Percentiles rank a stretch among this genome's conserved stretches.
These are phyloP conservation scores for Zizania latifolia DNA, from an alignment of 176 grass and related monocot genomes.

Conservation along the genomic window DNA sequence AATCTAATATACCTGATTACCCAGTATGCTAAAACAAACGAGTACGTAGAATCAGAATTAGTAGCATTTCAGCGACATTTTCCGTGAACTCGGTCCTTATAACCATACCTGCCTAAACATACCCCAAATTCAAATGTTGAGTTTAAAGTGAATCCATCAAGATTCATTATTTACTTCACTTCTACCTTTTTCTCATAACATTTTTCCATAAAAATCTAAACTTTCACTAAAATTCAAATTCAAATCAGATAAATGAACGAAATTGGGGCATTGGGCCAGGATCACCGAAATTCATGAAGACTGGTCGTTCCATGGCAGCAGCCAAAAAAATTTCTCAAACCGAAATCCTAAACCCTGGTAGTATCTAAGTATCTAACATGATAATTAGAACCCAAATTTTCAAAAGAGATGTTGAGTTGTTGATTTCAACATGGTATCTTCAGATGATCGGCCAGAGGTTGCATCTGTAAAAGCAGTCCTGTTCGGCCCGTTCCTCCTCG, in stretches of 20 bases:
- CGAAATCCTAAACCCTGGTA: not conserved
- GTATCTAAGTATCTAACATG: not conserved
- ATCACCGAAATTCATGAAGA: not conserved
- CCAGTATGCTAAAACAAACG: not conserved
- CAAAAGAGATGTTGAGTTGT: not conserved
- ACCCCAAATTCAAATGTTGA: not conserved
- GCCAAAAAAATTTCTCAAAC: not conserved
- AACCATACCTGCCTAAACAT: not conserved
- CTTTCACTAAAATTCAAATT: not conserved
- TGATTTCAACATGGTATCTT: slow-evolving; percentile 3
- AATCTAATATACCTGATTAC: not conserved
- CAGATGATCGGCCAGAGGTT: slow-evolving; percentile 77
- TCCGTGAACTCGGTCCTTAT: not conserved
- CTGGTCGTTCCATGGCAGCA: not conserved
- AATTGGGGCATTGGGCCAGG: not conserved
- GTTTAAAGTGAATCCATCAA: not conserved
- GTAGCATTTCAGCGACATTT: not conserved
- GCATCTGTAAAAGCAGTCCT: slow-evolving; percentile 65
- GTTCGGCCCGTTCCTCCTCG: slow-evolving; percentile 84
- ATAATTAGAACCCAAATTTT: not conserved
- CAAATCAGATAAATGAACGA: not conserved
- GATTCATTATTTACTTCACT: not conserved
- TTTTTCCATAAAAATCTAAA: not conserved
- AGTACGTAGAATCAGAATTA: not conserved
- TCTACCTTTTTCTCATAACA: not conserved